Evolutionary conservation across 805 yeast species (phyloP), one percentile per base, ranked within the genome.

Genomic region (Candida stauntonica): DNA sequence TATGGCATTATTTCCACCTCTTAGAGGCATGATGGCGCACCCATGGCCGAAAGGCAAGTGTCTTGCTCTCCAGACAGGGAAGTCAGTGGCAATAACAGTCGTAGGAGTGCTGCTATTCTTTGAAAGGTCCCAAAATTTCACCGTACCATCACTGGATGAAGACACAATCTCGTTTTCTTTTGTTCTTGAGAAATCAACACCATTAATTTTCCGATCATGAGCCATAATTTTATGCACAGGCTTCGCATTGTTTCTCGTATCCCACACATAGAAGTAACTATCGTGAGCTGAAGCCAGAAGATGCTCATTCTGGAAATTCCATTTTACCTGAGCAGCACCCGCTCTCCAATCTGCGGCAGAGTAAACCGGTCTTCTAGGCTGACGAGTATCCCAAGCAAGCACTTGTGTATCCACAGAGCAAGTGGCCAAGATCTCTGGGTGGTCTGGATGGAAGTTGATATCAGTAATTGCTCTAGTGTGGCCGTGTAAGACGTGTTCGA

Each of bases 391-490:
- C 99, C 99, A 93, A 3, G 84, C 77, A 39, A 79, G 77, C 15
- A 88, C 83, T 51, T 78, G 83, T 0, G 96, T 81, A 56, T 93
- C 99, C 12, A 93, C 86, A 0, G 95, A 83, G 56, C 97, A 87
- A 0, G 99, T 91, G 0, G 96, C 97, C 18, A 93, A 56, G 9
- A 86, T 56, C 51, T 91, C 95, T 1, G 96, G 96, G 52, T 85
- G 79, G 26, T 70, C 71, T 1, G 95, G 89, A 54, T 86, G 95
- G 67, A 89, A 93, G 59, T 89, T 86, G 42, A 93, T 87, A 64
- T 93, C 99, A 3, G 98, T 88, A 32, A 93, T 89, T 3, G 99
- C 99, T 38, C 99, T 67, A 2, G 82, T 74, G 58, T 93, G 99
- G 15, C 85, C 83, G 60, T 93, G 99, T 17, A 93, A 66, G 2